These are phyloP conservation scores for Lachnellula willkommii DNA, from an alignment of 2,329 filamentous ascomycete species.

Conservation along the genomic window DNA sequence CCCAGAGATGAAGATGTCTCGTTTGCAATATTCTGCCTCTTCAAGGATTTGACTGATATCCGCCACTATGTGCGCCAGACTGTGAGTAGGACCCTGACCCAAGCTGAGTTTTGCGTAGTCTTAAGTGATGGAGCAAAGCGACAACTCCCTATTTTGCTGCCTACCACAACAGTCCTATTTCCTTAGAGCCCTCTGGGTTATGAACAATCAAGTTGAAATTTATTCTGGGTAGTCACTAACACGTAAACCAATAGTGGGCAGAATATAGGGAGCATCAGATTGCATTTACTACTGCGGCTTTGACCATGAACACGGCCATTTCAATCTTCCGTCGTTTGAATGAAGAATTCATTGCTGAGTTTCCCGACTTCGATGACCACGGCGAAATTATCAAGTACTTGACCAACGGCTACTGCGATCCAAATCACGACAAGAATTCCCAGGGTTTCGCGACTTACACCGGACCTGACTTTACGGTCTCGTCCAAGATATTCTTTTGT, in stretches of 20 bases:
- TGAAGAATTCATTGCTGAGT: neutral
- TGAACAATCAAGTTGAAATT: too few relatives aligned
- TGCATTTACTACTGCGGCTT: neutral
- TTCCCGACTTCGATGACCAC: neutral
- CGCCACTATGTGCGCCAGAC: constrained; percentile 3
- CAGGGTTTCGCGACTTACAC: neutral
- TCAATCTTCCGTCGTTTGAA: neutral
- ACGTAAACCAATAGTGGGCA: too few relatives aligned
- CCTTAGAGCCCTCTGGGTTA: too few relatives aligned
- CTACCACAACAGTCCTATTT: neutral
- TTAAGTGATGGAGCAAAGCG: too few relatives aligned
- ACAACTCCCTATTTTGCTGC: too few relatives aligned
- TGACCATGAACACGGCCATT: neutral
- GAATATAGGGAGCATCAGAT: neutral
- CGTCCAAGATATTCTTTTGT: neutral
- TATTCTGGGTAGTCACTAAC: too few relatives aligned
- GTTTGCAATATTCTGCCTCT: neutral
- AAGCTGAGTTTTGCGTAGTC: too few relatives aligned
- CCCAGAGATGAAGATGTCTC: neutral
- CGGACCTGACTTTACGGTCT: neutral
- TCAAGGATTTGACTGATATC: constrained; percentile 4
- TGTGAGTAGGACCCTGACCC: neutral
- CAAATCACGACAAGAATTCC: neutral
- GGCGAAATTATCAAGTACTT: neutral
- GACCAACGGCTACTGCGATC: neutral